These are phyloP conservation scores for Ampelocalamus luodianensis DNA, from an alignment of 176 grass and related monocot genomes.

Conservation along the genomic window DNA sequence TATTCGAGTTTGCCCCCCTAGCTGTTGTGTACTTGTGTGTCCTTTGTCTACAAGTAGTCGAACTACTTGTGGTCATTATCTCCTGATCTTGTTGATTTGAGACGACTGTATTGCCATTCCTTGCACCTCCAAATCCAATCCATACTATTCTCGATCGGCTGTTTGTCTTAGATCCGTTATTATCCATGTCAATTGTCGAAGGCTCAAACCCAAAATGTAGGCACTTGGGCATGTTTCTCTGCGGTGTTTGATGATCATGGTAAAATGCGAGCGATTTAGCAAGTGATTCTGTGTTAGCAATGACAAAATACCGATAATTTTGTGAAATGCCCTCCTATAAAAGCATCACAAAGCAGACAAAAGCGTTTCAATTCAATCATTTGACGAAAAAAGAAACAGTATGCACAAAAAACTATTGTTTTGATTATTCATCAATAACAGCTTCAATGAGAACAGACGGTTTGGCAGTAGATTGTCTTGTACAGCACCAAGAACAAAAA, in stretches of 20 bases:
- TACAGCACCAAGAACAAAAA: neutral
- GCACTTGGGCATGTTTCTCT: neutral
- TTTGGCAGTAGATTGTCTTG: neutral
- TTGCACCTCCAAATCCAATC: neutral
- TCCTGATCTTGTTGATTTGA: constrained; percentile 15
- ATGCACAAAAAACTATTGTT: neutral
- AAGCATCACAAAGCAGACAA: neutral
- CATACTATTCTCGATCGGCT: neutral
- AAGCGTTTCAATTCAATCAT: neutral
- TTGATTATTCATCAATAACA: neutral
- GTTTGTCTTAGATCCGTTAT: neutral
- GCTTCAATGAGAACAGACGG: neutral
- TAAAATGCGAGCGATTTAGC: neutral
- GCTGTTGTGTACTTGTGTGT: constrained; percentile 26
- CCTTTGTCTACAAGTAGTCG: neutral
- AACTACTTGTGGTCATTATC: neutral
- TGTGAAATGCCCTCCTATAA: neutral
- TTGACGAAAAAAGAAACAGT: neutral
- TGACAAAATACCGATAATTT: too few species aligned
- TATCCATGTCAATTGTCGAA: neutral
- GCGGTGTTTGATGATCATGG: neutral
- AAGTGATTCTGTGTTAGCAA: neutral
- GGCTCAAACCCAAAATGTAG: neutral
- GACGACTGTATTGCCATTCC: neutral
- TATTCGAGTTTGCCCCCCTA: neutral